phyloP scores from a whole-genome alignment of 2,329 filamentous ascomycete species.

The Ophiosphaerella narmari region DNA sequence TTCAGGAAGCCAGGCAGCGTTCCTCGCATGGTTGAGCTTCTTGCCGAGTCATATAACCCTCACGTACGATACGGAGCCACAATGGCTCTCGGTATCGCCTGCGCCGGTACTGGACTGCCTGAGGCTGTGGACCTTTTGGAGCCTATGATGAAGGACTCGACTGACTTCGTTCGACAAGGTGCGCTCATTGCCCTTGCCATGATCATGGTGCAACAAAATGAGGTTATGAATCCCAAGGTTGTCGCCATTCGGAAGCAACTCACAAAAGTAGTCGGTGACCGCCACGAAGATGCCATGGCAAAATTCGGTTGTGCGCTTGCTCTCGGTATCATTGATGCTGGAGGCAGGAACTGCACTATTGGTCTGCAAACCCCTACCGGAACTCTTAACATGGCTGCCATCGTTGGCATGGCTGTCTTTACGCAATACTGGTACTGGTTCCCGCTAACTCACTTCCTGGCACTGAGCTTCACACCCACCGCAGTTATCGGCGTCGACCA shows the following conservation, averaged over 20 bases:
- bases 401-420: conserved; percentile 97
- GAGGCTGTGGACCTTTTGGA: conserved; percentile 96
- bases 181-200: conserved; percentile 92
- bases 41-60: conserved; percentile 98
- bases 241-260: conserved; percentile 87
- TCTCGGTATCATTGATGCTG: conserved; percentile 95
- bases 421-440: conserved; percentile 99
- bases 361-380: conserved; percentile 96
- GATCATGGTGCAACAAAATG: conserved; percentile 99
- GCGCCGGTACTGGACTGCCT: conserved; percentile 91
- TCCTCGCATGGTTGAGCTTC: conserved; percentile 96
- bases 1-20: conserved; percentile 98
- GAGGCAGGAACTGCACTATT: conserved; percentile 97
- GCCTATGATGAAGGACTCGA: conserved; percentile 99
- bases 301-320: conserved; percentile 96
- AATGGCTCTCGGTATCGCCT: conserved; percentile 98
- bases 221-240: conserved; percentile 98
- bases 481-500: conserved; percentile 94
- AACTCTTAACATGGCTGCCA: conserved; percentile 97
- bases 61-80: conserved; percentile 97
- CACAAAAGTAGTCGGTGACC: conserved; percentile 89
- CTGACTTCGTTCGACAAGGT: conserved; percentile 96
- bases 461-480: conserved; percentile 94
- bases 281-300: conserved; percentile 98
- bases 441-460: conserved; percentile 96